phyloP scores from a whole-genome alignment of 73 alveolate genomes.

The Paramecium octaurelia region DNA sequence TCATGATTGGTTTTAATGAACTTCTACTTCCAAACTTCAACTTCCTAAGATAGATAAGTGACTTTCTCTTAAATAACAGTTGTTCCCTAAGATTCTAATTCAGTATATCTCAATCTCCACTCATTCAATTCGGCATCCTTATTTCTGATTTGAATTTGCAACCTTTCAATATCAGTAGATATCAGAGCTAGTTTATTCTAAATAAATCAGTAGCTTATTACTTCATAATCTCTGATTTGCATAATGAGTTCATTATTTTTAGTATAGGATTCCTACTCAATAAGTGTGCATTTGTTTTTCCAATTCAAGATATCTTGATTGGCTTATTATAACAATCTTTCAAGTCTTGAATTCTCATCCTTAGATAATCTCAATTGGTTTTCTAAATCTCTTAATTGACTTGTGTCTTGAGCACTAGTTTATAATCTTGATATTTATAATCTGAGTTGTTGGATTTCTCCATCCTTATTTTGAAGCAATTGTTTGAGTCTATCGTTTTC shows the following conservation, averaged over 20 bases:
- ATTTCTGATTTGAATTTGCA: background rate
- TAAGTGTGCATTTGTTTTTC: background rate
- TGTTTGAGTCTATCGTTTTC: background rate
- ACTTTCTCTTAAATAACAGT: slow-evolving; percentile 30
- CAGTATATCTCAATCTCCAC: background rate
- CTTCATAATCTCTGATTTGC: slow-evolving; percentile 3
- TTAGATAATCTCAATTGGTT: background rate
- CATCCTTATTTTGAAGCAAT: background rate
- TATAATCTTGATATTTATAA: background rate
- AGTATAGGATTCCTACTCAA: slow-evolving; percentile 13
- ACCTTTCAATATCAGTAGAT: slow-evolving; percentile 11
- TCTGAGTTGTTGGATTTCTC: background rate
- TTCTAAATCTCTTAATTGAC: slow-evolving; percentile 13
- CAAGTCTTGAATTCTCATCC: background rate
- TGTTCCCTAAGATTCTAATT: slow-evolving; percentile 25
- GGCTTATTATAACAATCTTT: background rate
- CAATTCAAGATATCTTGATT: background rate
- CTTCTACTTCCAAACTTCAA: slow-evolving; percentile 18
- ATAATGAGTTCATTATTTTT: slow-evolving; percentile 19
- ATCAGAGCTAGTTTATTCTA: background rate
- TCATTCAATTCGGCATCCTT: slow-evolving; percentile 10
- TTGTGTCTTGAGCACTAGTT: background rate
- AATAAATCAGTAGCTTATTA: background rate
- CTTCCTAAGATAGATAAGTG: background rate
- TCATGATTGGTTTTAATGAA: slow-evolving; percentile 20